Base-by-base conservation (phyloP, 768 basidiomycete genomes). In the Tulasnella calospora region DNA sequence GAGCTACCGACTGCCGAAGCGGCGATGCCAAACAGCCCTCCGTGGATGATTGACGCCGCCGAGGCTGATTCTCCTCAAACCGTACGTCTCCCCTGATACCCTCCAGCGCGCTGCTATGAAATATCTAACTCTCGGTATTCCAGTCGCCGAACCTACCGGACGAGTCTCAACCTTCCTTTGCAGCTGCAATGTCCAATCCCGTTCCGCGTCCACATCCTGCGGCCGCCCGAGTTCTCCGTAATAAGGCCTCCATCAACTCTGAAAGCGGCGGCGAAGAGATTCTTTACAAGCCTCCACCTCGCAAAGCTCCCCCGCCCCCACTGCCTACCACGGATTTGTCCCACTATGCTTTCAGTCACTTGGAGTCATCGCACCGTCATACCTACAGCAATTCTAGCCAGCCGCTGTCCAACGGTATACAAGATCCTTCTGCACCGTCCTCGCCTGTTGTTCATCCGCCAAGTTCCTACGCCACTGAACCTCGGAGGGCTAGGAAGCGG, bases 251-350 rank as follows among this genome's bases (percentile, higher is more conserved):
- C 0, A 87, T 89, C 79, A 89, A 92, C 10, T 92, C 93, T 80
- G 94, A 95, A 84, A 95, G 94, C 82, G 94, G 94, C 6, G 94
- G 94, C 57, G 94, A 95, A 84, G 94, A 95, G 84, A 95, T 95
- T 79, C 85, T 95, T 36, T 95, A 95, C 79, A 80, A 80, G 41
- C 79, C 79, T 40, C 79, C 79, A 17, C 74, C 79, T 33, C 78
- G 70, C 41, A 79, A 79, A 44, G 69, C 36, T 44, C 38, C 51
- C 17, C 77, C 71, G 23, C 77, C 77, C 3, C 77, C 71, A 46
- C n/a, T 78, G 15, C 77, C 77, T 19, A 78, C 44, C 9, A 71
- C 36, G 40, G 77, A 78, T 23, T 12, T 41, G 47, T 46, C 75
- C n/a, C 57, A 46, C 36, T 74, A 74, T 47, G 3, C 44, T 23